Evolutionary conservation across 768 basidiomycete genomes (phyloP).

Genomic region (Tephrocybe sp.): DNA sequence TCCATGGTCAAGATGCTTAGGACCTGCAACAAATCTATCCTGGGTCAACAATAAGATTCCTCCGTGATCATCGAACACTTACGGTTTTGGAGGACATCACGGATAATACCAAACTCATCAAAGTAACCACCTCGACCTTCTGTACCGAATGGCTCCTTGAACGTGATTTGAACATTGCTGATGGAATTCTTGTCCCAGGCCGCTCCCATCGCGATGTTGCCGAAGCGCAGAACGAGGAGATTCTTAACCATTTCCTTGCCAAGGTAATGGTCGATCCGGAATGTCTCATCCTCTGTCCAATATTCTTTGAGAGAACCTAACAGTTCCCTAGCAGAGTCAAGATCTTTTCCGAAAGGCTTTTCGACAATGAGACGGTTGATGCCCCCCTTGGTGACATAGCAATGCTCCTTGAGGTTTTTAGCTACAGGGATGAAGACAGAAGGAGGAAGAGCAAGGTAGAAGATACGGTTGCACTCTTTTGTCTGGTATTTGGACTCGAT

Average conservation of each 20-base stretch:
- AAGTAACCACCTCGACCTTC: constrained; percentile 99
- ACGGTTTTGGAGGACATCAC: constrained; percentile 98
- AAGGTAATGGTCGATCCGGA: constrained; percentile 98
- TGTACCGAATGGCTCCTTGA: constrained; percentile 99
- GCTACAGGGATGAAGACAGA: constrained; percentile 92
- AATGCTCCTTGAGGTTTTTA: constrained; percentile 75
- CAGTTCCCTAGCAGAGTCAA: constrained; percentile 78
- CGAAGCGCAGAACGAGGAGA: constrained; percentile 91
- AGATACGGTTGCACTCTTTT: constrained; percentile 76
- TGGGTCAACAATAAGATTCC: constrained; percentile 15
- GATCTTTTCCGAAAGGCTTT: constrained; percentile 97
- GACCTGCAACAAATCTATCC: constrained; percentile 87
- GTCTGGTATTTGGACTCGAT: constrained; percentile 72
- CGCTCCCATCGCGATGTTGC: constrained; percentile 85
- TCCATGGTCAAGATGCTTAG: constrained; percentile 97
- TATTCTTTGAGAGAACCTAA: constrained; percentile 76
- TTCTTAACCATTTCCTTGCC: constrained; percentile 99
- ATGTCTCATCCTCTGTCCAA: constrained; percentile 97
- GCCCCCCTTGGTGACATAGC: constrained; percentile 66
- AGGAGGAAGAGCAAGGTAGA: constrained; percentile 98
- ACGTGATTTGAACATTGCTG: constrained; percentile 97
- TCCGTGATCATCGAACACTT: constrained; percentile 33
- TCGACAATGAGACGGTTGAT: constrained; percentile 94
- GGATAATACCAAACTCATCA: constrained; percentile 99
- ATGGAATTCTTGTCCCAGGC: constrained; percentile 96